Base-by-base conservation (phyloP, 2,329 filamentous ascomycete species). In the Colletotrichum somersetense region DNA sequence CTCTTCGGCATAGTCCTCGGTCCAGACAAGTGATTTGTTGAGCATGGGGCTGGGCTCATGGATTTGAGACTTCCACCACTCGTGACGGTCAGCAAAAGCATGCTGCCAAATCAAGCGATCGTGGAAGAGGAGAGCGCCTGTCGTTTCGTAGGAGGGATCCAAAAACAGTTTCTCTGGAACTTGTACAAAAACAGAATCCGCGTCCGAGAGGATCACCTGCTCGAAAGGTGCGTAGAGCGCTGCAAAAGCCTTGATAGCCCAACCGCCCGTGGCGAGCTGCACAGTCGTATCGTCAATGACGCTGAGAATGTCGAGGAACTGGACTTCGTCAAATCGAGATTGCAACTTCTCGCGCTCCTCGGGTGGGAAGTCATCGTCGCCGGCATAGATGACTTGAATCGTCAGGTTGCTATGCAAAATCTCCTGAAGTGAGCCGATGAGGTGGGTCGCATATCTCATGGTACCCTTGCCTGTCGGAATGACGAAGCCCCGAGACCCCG, bases 221-320 rank as follows among this genome's bases (percentile, higher is more conserved):
- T 81, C 77, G 58, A 80, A 83, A 0, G 64, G 74, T 5, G 79
- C 79, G 0, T 80, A 80, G 3, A 84, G 74, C 0, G 77, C 77
- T 5, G 82, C 83, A 30, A 84, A 84, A 2, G 81, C 75, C 57
- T 85, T 84, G 68, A 83, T 80, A 12, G 82, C 83, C 81, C 82
- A 84, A 0, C 79, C 79, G 3, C 80, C 80, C 6, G 76, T 46
- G 5, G 71, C 73, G 1, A 83, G 75, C 1, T 77, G 74, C 30
- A 81, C 38, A 0, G 75, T 77, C 0, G 59, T 38, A 30, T 83
- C 80, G 57, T 81, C 75, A 7, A 83, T 79, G 1, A 82, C 75
- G 0, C 70, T 76, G 5, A 79, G 67, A 10, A 82, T 74, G 69
- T 83, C 77, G 7, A 83, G 35, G 59, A 82, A 80, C 6, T 77